Percentiles rank a stretch among this genome's conserved stretches.
Conservation (phyloP, 1,284 basidiomycete species). For the Cryptococcus amylolentus region DNA sequence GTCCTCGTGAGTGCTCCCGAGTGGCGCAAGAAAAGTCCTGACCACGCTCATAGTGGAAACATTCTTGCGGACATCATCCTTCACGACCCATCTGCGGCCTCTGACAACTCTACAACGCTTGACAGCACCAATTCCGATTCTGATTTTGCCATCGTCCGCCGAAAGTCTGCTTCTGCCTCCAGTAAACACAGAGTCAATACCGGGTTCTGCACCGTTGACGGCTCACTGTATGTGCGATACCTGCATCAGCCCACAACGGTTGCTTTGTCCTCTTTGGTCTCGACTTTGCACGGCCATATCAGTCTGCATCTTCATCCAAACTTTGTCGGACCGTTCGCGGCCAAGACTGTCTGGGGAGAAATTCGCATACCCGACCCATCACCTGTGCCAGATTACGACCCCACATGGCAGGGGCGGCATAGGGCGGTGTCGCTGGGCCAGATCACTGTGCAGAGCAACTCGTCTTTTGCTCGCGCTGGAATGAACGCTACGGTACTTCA, state of each 20-base stretch:
- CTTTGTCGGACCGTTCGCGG: slow-evolving; percentile 43
- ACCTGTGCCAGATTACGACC: slow-evolving; percentile 17
- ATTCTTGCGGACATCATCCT: slow-evolving; percentile 43
- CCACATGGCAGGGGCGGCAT: slow-evolving; percentile 16
- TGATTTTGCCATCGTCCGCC: slow-evolving; percentile 7
- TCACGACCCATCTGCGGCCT: slow-evolving; percentile 21
- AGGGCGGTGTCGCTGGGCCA: slow-evolving; percentile 23
- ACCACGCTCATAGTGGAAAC: slow-evolving; percentile 19
- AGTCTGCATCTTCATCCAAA: slow-evolving; percentile 39
- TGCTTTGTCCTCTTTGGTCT: slow-evolving; percentile 28
- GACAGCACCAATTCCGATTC: neutral
- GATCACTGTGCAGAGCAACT: slow-evolving; percentile 20
- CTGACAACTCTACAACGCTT: slow-evolving; percentile 15
- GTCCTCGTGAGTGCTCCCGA: slow-evolving; percentile 30
- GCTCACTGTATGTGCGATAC: slow-evolving; percentile 40
- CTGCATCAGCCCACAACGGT: slow-evolving; percentile 37
- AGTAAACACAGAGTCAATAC: slow-evolving; percentile 31
- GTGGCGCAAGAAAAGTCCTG: neutral
- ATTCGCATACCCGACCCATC: slow-evolving; percentile 26
- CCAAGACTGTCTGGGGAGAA: slow-evolving; percentile 38
- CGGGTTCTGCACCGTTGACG: slow-evolving; percentile 38
- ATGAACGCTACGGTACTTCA: slow-evolving; percentile 21
- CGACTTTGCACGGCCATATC: slow-evolving; percentile 37
- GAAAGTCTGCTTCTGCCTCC: neutral
- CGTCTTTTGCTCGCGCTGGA: slow-evolving; percentile 21